Percentiles rank a stretch among this genome's conserved stretches.
Conservation (phyloP, 768 basidiomycete genomes). For the Pluteus cervinus region DNA sequence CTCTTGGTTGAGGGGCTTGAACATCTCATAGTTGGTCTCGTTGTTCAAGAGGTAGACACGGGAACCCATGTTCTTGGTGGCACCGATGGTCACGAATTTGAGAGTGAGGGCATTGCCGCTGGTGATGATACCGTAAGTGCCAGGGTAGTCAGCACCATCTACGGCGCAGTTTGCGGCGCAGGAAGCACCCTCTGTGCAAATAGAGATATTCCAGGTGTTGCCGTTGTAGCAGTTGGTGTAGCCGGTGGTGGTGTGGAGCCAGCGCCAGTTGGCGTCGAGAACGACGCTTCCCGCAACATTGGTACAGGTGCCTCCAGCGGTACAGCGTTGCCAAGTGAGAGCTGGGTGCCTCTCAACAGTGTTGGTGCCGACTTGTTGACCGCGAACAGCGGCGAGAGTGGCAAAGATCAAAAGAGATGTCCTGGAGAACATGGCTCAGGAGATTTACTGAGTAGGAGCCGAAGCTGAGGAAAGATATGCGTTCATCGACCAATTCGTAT, state of each 20-base stretch:
- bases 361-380: slow-evolving; percentile 36
- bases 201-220: slow-evolving; percentile 32
- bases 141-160: slow-evolving; percentile 34
- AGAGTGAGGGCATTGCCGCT: slow-evolving; percentile 30
- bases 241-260: slow-evolving; percentile 23
- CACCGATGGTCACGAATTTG: slow-evolving; percentile 29
- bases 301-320: slow-evolving; percentile 25
- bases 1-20: slow-evolving; percentile 32
- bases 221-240: slow-evolving; percentile 31
- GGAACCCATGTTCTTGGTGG: slow-evolving; percentile 20
- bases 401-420: no score
- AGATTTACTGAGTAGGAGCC: no score
- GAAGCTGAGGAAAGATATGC: no score
- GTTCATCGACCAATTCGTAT: no score
- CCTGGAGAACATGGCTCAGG: no score
- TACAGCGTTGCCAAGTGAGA: slow-evolving; percentile 30
- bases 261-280: slow-evolving; percentile 40
- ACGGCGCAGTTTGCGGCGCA: slow-evolving; percentile 32
- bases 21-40: slow-evolving; percentile 24
- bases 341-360: slow-evolving; percentile 35
- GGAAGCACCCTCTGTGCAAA: slow-evolving; percentile 33
- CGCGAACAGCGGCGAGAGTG: slow-evolving; percentile 22
- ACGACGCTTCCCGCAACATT: slow-evolving; percentile 20
- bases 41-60: slow-evolving; percentile 35
- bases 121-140: slow-evolving; percentile 41